These are phyloP conservation scores for Diaporthe citri DNA, from an alignment of 2,329 filamentous ascomycete species.

Conservation along the genomic window DNA sequence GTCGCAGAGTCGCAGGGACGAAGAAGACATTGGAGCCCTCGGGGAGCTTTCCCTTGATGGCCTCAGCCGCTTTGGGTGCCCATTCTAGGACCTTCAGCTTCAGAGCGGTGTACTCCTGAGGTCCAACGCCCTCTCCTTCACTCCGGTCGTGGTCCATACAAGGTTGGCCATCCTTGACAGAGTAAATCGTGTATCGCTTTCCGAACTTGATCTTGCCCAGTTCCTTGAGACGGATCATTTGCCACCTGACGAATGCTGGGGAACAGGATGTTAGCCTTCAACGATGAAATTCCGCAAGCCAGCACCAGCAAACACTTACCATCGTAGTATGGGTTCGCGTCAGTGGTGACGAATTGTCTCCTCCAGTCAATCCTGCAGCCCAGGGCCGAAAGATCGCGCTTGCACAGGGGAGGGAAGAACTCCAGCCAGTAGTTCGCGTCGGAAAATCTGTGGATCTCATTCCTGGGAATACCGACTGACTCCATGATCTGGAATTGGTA, in stretches of 20 bases:
- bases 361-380: slow-evolving; percentile 94
- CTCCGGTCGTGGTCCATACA: slow-evolving; percentile 63
- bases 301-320: slow-evolving; percentile 44
- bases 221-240: slow-evolving; percentile 93
- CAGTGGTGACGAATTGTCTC: slow-evolving; percentile 91
- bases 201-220: slow-evolving; percentile 93
- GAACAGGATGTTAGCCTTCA: background rate
- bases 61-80: slow-evolving; percentile 79
- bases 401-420: slow-evolving; percentile 87
- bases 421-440: slow-evolving; percentile 93
- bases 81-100: slow-evolving; percentile 94
- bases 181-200: slow-evolving; percentile 90
- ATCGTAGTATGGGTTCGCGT: slow-evolving; percentile 97
- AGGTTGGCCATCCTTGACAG: slow-evolving; percentile 87
- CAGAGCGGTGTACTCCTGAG: slow-evolving; percentile 84
- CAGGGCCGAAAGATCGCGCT: slow-evolving; percentile 83
- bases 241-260: slow-evolving; percentile 87
- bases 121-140: slow-evolving; percentile 54
- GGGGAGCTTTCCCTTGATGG: slow-evolving; percentile 83
- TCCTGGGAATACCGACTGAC: slow-evolving; percentile 85
- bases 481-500: slow-evolving; percentile 95
- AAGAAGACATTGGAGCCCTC: slow-evolving; percentile 86
- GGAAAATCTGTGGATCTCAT: slow-evolving; percentile 94
- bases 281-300: background rate
- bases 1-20: slow-evolving; percentile 89